Evolutionary conservation across 148 eudicot genomes (phyloP).

Genomic region (Dianthus caryophyllus): DNA sequence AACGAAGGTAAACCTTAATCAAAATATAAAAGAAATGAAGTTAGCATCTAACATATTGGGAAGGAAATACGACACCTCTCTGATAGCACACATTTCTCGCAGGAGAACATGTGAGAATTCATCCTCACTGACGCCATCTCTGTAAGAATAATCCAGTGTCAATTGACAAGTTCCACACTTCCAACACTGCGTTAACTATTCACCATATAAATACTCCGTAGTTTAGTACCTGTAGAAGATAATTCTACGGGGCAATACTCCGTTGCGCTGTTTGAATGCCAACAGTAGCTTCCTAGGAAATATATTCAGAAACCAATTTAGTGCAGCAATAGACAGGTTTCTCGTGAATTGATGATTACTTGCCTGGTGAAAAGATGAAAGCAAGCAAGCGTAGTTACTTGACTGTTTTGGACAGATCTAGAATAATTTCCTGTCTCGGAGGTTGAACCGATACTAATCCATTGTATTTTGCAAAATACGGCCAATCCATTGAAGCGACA

Average conservation of each 20-base stretch:
- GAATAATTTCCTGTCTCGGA: conserved; percentile 54
- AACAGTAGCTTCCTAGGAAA: conserved; percentile 46
- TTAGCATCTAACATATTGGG: background rate
- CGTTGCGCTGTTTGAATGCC: conserved; percentile 30
- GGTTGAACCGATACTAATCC: conserved; percentile 51
- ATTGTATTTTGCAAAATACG: conserved; percentile 48
- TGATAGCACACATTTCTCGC: conserved; percentile 58
- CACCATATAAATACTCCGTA: too few species aligned
- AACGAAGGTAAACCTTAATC: background rate
- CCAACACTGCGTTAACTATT: background rate
- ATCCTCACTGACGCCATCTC: conserved; percentile 87
- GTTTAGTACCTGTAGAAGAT: conserved; percentile 66
- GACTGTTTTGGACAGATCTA: conserved; percentile 36
- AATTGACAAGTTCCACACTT: background rate
- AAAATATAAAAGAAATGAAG: background rate
- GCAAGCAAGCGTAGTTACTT: conserved; percentile 6
- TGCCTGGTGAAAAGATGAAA: background rate
- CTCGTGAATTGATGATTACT: background rate
- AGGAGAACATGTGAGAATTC: conserved; percentile 56
- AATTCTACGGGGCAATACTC: conserved; percentile 41
- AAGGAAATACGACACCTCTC: conserved; percentile 37
- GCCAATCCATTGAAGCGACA: conserved; percentile 88
- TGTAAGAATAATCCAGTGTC: conserved; percentile 18
- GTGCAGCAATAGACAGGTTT: background rate
- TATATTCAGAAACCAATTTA: background rate